phyloP scores from a whole-genome alignment of 768 basidiomycete genomes.

The Tylopilus rubrobrunneus region DNA sequence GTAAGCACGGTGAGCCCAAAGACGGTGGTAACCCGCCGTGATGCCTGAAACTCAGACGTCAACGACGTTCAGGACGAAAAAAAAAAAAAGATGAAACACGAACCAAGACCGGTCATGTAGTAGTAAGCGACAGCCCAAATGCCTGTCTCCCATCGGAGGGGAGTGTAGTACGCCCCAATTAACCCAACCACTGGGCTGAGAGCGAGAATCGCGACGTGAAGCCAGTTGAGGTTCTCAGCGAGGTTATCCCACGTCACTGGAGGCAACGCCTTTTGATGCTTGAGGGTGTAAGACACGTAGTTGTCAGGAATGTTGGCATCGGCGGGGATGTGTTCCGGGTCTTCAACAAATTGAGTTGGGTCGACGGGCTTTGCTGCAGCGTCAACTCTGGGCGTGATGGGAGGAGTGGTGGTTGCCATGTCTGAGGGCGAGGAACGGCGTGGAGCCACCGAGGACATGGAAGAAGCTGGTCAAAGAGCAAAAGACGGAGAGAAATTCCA shows the following conservation, averaged over 20 bases:
- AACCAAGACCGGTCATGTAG: constrained; percentile 79
- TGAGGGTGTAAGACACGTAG: constrained; percentile 75
- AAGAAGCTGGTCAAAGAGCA: constrained; percentile 21
- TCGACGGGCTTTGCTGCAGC: neutral
- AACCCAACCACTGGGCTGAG: constrained; percentile 71
- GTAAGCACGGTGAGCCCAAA: constrained; percentile 96
- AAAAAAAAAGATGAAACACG: constrained; percentile 32
- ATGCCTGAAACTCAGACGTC: constrained; percentile 51
- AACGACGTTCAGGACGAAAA: constrained; percentile 25
- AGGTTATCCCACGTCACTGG: constrained; percentile 62
- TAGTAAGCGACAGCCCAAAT: constrained; percentile 68
- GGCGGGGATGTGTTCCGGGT: constrained; percentile 34
- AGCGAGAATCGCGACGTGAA: constrained; percentile 69
- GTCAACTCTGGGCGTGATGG: constrained; percentile 6
- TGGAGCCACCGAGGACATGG: constrained; percentile 28
- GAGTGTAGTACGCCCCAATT: constrained; percentile 65
- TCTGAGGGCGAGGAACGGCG: constrained; percentile 13
- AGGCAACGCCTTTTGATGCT: constrained; percentile 62
- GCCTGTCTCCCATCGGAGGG: constrained; percentile 69
- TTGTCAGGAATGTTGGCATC: constrained; percentile 74
- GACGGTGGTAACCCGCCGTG: constrained; percentile 92
- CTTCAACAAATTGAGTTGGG: constrained; percentile 15
- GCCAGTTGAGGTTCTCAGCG: constrained; percentile 66
- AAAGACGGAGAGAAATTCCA: constrained; percentile 5
- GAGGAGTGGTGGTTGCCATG: constrained; percentile 11